Conservation (phyloP, 192 early-diverging fungal genomes). For the Umbelopsis isabellina region DNA sequence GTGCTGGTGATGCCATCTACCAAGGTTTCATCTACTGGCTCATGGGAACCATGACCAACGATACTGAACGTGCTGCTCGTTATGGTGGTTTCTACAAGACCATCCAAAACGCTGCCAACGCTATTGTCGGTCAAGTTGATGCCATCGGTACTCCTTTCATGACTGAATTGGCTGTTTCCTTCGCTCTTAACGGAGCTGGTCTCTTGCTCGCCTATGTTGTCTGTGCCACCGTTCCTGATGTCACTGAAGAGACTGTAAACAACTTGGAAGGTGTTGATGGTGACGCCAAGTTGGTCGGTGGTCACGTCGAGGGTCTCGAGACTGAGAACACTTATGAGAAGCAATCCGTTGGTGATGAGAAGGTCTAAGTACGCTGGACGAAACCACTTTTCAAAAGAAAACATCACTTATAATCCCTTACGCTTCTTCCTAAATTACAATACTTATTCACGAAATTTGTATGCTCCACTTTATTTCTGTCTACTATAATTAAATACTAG, state of each 20-base stretch:
- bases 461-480: slow-evolving; percentile 19
- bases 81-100: slow-evolving; percentile 92
- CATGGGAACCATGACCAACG: slow-evolving; percentile 84
- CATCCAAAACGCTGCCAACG: slow-evolving; percentile 80
- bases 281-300: slow-evolving; percentile 38
- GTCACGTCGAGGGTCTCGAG: slow-evolving; percentile 33
- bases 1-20: slow-evolving; percentile 81
- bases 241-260: slow-evolving; percentile 41
- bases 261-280: slow-evolving; percentile 34
- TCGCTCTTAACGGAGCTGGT: slow-evolving; percentile 32
- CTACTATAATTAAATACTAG: slow-evolving; percentile 19
- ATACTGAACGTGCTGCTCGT: slow-evolving; percentile 70
- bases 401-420: neutral
- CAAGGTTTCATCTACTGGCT: slow-evolving; percentile 87
- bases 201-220: slow-evolving; percentile 33
- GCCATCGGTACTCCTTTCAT: slow-evolving; percentile 52
- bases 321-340: neutral
- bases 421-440: neutral
- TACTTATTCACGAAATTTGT: neutral
- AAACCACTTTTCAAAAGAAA: neutral
- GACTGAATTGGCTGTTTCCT: slow-evolving; percentile 44
- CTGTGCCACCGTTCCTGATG: slow-evolving; percentile 33
- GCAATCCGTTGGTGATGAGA: slow-evolving; percentile 18
- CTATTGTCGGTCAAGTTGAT: slow-evolving; percentile 73
- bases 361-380: slow-evolving; percentile 22